These are phyloP conservation scores for Lichenothelia convexa DNA, from an alignment of 495 filamentous ascomycete genomes.

Conservation along the genomic window DNA sequence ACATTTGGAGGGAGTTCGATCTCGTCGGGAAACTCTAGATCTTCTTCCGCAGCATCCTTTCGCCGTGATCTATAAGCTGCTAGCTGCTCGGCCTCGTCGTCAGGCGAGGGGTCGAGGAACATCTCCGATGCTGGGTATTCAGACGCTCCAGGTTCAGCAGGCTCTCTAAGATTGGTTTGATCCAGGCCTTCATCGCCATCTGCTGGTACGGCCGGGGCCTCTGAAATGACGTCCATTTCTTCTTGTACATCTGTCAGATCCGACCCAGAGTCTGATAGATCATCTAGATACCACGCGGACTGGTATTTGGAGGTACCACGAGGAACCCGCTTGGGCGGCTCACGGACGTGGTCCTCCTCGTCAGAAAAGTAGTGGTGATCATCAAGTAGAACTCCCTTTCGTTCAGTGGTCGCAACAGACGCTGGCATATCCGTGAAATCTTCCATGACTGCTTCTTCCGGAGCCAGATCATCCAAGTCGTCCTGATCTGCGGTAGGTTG, in stretches of 20 bases:
- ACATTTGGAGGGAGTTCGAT: constrained; percentile 85
- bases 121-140: constrained; percentile 83
- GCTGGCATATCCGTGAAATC: constrained; percentile 37
- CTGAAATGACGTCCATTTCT: constrained; percentile 32
- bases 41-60: constrained; percentile 61
- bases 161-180: constrained; percentile 33
- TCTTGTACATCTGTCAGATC: constrained; percentile 51
- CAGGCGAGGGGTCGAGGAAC: constrained; percentile 72
- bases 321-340: constrained; percentile 55
- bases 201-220: constrained; percentile 16
- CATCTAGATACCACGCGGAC: constrained; percentile 77
- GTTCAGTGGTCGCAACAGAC: constrained; percentile 36
- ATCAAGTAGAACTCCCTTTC: constrained; percentile 75
- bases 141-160: constrained; percentile 61
- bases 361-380: constrained; percentile 98
- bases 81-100: constrained; percentile 66
- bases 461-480: constrained; percentile 63
- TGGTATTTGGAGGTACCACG: constrained; percentile 89
- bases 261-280: constrained; percentile 73
- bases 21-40: constrained; percentile 91
- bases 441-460: constrained; percentile 63
- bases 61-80: constrained; percentile 61
- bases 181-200: constrained; percentile 60
- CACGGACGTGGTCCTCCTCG: constrained; percentile 47
- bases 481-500: constrained; percentile 60